Base-by-base conservation (phyloP, 495 filamentous ascomycete species). In the Aspergillus biplanus region DNA sequence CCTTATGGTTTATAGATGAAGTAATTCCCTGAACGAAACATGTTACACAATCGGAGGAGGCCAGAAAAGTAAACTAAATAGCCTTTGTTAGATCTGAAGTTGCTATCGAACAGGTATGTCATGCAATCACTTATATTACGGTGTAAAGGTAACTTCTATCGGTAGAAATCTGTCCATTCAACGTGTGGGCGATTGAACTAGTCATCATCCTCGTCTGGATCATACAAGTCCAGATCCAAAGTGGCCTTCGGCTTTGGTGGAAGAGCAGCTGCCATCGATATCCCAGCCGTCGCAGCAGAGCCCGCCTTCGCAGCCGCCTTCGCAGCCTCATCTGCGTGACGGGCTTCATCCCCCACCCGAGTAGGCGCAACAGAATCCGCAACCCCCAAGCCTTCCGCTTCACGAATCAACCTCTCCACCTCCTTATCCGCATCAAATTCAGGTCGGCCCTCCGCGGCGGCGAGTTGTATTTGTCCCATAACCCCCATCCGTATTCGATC, bases 401-500 rank as follows among this genome's bases (percentile, higher is more conserved):
- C 76, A 16, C 70, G 69, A 16, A 81, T 71, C 67, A 82, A 48
- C 53, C 78, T 67, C 34, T 81, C 75, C 31, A 80, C 75, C 65
- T 81, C 80, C 61, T 69, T 73, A 5, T 80, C 80, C 0, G 73
- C 64, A 16, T 80, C 75, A 6, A 73, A 68, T 2, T 56, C 70
- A 11, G 70, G 67, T 35, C 70, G 46, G 4, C 71, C 68, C 56
- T 73, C 69, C 4, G 70, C 71, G 6, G 73, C 73, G 6, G 75
- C 72, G 8, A 77, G 66, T 59, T 82, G 77, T 16, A 81, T 70
- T 62, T 80, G 78, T 5, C 77, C 80, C 78, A 82, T 81, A 32
- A 81, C 39, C 1, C 80, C 80, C 72, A 77, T 69, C n/a, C 80
- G 75, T 56, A 82, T 81, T 44, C 78, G 74, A 46, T 82, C 80